A percentile compares a stretch with the other conserved stretches of the same genome.
These are phyloP conservation scores for Salvia miltiorrhiza DNA, from an alignment of 257 asterid genomes.

Conservation along the genomic window DNA sequence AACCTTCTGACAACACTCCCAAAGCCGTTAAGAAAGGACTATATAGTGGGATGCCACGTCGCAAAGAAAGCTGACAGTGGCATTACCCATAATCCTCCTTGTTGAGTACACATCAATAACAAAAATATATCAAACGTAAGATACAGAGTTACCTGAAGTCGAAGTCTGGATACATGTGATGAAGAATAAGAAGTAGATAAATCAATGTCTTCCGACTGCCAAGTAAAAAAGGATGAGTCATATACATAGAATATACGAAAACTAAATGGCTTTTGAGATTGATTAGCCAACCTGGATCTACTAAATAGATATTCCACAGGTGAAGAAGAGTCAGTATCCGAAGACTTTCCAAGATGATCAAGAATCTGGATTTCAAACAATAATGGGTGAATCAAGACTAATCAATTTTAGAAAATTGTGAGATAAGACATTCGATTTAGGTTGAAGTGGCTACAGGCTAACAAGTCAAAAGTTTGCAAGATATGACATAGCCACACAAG, in stretches of 20 bases:
- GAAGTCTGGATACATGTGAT: slow-evolving; percentile 91
- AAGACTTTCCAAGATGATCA: slow-evolving; percentile 60
- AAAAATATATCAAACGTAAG: slow-evolving; percentile 23
- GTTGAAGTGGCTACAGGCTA: background rate
- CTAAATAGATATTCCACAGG: slow-evolving; percentile 69
- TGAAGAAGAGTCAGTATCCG: slow-evolving; percentile 75
- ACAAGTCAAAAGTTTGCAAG: background rate
- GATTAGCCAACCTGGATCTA: slow-evolving; percentile 69
- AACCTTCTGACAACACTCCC: slow-evolving; percentile 99
- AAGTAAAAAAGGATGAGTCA: slow-evolving; percentile 19
- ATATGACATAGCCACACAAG: slow-evolving; percentile 1
- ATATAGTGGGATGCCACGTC: slow-evolving; percentile 93
- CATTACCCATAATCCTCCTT: slow-evolving; percentile 98
- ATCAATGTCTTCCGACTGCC: slow-evolving; percentile 94
- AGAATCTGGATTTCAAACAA: slow-evolving; percentile 50
- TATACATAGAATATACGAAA: background rate
- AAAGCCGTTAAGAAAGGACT: slow-evolving; percentile 61
- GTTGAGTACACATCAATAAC: slow-evolving; percentile 18
- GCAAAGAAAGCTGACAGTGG: slow-evolving; percentile 96
- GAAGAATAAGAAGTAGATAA: slow-evolving; percentile 86
- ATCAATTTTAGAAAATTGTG: background rate
- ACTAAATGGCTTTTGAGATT: slow-evolving; percentile 8
- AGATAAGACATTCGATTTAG: background rate
- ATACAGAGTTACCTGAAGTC: slow-evolving; percentile 93
- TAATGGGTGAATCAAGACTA: background rate